Evolutionary conservation across 768 basidiomycete species (phyloP).

Genomic region (Suillus lakei): DNA sequence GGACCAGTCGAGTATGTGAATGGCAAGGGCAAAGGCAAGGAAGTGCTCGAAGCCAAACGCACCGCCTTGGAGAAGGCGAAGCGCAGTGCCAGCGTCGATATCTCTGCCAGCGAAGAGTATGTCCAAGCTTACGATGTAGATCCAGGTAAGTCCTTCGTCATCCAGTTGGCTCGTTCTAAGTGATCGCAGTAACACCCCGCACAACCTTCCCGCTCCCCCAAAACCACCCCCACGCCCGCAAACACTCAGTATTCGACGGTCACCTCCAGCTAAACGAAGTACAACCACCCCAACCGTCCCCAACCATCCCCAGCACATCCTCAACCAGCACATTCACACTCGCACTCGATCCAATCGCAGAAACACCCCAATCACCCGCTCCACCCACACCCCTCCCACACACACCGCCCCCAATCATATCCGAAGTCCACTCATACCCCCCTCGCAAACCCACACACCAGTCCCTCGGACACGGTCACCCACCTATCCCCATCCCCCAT

Average conservation of each 20-base stretch:
- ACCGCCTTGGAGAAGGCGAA: slow-evolving; percentile 52
- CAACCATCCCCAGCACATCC: slow-evolving; percentile 30
- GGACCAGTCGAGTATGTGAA: slow-evolving; percentile 24
- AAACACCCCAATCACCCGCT: slow-evolving; percentile 43
- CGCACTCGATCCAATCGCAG: slow-evolving; percentile 52
- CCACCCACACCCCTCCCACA: slow-evolving; percentile 40
- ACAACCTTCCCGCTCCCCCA: slow-evolving; percentile 55
- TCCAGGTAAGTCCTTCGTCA: slow-evolving; percentile 15
- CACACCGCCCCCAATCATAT: slow-evolving; percentile 28
- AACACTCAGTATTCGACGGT: slow-evolving; percentile 68
- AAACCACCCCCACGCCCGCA: slow-evolving; percentile 79
- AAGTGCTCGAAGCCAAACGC: slow-evolving; percentile 58
- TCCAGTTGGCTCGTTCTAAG: slow-evolving; percentile 9
- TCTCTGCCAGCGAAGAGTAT: slow-evolving; percentile 22
- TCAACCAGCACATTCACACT: slow-evolving; percentile 55
- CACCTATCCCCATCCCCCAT: slow-evolving; percentile 24
- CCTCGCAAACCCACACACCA: slow-evolving; percentile 42
- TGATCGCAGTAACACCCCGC: slow-evolving; percentile 48
- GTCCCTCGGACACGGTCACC: slow-evolving; percentile 53
- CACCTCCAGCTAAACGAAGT: slow-evolving; percentile 39
- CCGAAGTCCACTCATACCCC: slow-evolving; percentile 42
- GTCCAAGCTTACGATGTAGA: slow-evolving; percentile 36
- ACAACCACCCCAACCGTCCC: slow-evolving; percentile 30
- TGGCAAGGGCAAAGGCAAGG: slow-evolving; percentile 44
- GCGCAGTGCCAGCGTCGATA: slow-evolving; percentile 14